Evolutionary conservation across 2,329 filamentous ascomycete species (phyloP).

Genomic region (Aspergillus terreus): DNA sequence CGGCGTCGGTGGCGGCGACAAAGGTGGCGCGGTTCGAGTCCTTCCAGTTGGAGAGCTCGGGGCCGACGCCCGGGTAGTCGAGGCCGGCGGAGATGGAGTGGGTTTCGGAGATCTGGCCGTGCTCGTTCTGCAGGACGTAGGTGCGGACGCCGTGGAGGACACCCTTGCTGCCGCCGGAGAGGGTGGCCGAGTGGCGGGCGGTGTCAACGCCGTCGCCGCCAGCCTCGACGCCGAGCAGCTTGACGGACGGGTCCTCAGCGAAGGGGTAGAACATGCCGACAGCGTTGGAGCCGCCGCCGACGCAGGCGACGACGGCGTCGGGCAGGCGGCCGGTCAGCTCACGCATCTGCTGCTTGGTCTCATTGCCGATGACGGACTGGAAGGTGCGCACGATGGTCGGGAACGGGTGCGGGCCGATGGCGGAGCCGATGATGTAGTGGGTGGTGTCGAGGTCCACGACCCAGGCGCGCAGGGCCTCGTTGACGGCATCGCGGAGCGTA

Average conservation of each 20-base stretch:
- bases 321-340: conserved; percentile 82
- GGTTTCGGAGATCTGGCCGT: conserved; percentile 91
- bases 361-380: conserved; percentile 91
- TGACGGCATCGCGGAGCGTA: conserved; percentile 83
- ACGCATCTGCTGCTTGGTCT: conserved; percentile 90
- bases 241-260: conserved; percentile 75
- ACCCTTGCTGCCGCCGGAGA: conserved; percentile 81
- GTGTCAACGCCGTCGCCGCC: conserved; percentile 92
- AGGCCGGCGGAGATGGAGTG: conserved; percentile 95
- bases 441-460: conserved; percentile 89
- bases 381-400: conserved; percentile 95
- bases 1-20: conserved; percentile 82
- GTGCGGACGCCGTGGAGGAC: conserved; percentile 95
- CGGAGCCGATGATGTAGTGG: conserved; percentile 97
- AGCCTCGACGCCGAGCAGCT: conserved; percentile 89
- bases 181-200: conserved; percentile 76
- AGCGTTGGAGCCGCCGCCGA: conserved; percentile 92
- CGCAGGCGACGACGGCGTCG: conserved; percentile 93
- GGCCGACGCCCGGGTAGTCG: conserved; percentile 95
- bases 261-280: conserved; percentile 99
- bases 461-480: conserved; percentile 92
- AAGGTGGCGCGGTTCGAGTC: conserved; percentile 82
- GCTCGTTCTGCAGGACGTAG: conserved; percentile 86
- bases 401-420: conserved; percentile 96
- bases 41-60: conserved; percentile 90